Percentiles rank a stretch among this genome's conserved stretches.
Evolutionary conservation across 192 early-diverging fungal genomes (phyloP).

Genomic region (Entrophospora sp.): DNA sequence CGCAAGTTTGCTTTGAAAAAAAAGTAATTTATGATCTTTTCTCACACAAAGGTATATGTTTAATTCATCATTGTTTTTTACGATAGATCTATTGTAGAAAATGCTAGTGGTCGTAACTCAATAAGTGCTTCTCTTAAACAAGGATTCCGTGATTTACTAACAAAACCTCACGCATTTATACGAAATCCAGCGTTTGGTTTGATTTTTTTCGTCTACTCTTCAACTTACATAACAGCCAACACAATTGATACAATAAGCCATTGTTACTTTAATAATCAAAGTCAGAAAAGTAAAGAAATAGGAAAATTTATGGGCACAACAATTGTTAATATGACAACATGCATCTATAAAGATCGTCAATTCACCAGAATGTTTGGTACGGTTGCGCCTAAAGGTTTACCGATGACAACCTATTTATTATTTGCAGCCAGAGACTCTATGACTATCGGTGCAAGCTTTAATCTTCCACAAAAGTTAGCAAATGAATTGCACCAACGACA

Average conservation of each 20-base stretch:
- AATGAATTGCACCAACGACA: not conserved
- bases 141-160: slow-evolving; percentile 23
- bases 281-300: slow-evolving; percentile 9
- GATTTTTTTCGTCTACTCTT: slow-evolving; percentile 28
- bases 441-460: slow-evolving; percentile 37
- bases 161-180: slow-evolving; percentile 26
- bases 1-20: too few species aligned
- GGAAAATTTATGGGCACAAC: slow-evolving; percentile 37
- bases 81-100: slow-evolving; percentile 39
- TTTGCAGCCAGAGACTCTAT: slow-evolving; percentile 35
- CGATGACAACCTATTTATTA: slow-evolving; percentile 26
- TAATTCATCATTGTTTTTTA: not conserved
- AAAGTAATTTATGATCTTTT: not conserved
- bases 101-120: slow-evolving; percentile 30
- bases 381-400: slow-evolving; percentile 23
- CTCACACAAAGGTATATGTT: too few species aligned
- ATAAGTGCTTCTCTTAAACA: slow-evolving; percentile 23
- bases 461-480: slow-evolving; percentile 26
- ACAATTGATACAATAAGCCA: slow-evolving; percentile 30
- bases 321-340: slow-evolving; percentile 29
- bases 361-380: slow-evolving; percentile 40
- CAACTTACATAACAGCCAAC: slow-evolving; percentile 35
- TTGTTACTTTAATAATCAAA: slow-evolving; percentile 19
- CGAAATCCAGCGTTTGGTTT: slow-evolving; percentile 23
- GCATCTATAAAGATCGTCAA: slow-evolving; percentile 37